Evolutionary conservation across 2,329 filamentous ascomycete genomes (phyloP).

Genomic region (Xylariaceae sp.): DNA sequence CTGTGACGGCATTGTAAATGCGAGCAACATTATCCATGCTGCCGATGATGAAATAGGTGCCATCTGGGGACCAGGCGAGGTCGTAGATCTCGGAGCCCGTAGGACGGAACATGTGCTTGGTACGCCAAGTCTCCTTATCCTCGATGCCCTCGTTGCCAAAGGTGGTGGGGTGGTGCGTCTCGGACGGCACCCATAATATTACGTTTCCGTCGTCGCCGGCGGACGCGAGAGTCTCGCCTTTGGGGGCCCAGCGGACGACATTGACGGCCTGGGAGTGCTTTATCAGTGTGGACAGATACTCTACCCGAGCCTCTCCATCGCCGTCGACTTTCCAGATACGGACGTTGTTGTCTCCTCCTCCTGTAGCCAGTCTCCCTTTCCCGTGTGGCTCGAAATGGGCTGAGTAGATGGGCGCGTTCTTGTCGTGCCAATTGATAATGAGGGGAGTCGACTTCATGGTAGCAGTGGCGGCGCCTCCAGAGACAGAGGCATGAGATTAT

Average conservation of each 20-base stretch:
- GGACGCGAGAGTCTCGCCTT: conserved; percentile 88
- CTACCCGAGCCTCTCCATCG: conserved; percentile 80
- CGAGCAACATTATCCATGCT: conserved; percentile 99
- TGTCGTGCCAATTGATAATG: conserved; percentile 98
- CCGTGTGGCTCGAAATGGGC: conserved; percentile 92
- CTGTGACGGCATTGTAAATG: conserved; percentile 92
- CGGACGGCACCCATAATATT: conserved; percentile 89
- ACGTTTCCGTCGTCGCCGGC: conserved; percentile 97
- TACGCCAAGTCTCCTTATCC: conserved; percentile 94
- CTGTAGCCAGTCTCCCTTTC: conserved; percentile 87
- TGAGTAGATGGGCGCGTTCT: conserved; percentile 94
- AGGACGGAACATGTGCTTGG: conserved; percentile 96
- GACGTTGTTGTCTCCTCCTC: conserved; percentile 94
- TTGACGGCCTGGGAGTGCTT: conserved; percentile 98
- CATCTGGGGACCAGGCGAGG: conserved; percentile 97
- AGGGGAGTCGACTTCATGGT: conserved; percentile 93
- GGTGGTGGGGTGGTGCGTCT: conserved; percentile 59
- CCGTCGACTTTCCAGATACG: conserved; percentile 86
- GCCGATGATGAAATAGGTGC: conserved; percentile 90
- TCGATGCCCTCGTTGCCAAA: conserved; percentile 84
- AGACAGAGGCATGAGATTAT: conserved; percentile 23
- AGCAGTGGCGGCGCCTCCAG: conserved; percentile 35
- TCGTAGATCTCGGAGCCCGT: conserved; percentile 97
- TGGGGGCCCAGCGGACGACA: conserved; percentile 92
- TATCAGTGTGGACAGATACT: conserved; percentile 83